phyloP scores from a whole-genome alignment of 257 asterid genomes.

The Buddleja alternifolia region DNA sequence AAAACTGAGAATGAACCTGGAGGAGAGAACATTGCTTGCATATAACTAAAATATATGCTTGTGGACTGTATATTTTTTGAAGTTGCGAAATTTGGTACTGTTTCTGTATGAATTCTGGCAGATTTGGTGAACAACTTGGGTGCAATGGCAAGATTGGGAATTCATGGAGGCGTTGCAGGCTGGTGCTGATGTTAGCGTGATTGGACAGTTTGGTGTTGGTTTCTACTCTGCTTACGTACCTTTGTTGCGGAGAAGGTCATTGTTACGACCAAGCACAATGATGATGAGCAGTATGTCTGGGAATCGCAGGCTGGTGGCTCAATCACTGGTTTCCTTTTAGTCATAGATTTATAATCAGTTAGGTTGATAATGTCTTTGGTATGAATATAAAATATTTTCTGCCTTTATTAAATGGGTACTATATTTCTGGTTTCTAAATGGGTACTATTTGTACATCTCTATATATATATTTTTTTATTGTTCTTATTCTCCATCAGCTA shows the following conservation, averaged over 20 bases:
- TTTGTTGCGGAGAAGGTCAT: conserved; percentile 46
- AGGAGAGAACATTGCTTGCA: neutral
- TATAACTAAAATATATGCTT: no score
- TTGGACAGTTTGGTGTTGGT: conserved; percentile 53
- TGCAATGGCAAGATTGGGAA: conserved; percentile 53
- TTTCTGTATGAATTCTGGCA: neutral
- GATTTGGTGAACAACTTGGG: conserved; percentile 59
- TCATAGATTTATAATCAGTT: no score
- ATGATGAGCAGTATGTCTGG: conserved; percentile 54
- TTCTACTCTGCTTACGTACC: conserved; percentile 51
- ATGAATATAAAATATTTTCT: no score
- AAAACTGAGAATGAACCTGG: neutral
- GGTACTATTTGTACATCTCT: no score
- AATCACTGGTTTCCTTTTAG: no score
- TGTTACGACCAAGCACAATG: conserved; percentile 56
- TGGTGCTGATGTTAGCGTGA: conserved; percentile 57
- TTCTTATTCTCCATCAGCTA: no score
- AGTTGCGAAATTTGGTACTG: neutral
- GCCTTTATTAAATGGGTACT: no score
- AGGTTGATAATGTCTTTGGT: no score
- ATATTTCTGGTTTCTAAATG: no score
- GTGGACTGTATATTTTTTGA: neutral
- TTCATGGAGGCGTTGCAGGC: conserved; percentile 60
- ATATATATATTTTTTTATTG: no score
- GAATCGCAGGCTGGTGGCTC: conserved; percentile 58